Evolutionary conservation across 148 eudicot species (phyloP).

Genomic region (Nepenthes mirabilis): DNA sequence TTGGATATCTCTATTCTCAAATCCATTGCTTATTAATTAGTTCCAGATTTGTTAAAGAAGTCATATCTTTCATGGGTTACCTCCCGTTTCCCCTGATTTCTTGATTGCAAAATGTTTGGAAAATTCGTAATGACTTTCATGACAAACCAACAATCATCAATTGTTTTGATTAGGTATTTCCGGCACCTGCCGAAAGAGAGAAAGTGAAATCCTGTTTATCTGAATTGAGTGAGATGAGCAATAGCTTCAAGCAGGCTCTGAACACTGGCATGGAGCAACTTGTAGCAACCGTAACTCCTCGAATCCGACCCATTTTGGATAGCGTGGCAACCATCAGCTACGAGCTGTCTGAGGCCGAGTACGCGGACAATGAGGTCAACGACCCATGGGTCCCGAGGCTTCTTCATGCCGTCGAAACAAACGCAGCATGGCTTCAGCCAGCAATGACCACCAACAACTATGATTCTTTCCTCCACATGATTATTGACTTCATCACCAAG

Average conservation of each 20-base stretch:
- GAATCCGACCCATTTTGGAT: slow-evolving; percentile 75
- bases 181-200: slow-evolving; percentile 75
- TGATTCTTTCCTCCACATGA: slow-evolving; percentile 63
- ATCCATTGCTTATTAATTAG: no score
- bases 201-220: slow-evolving; percentile 75
- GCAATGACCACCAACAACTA: slow-evolving; percentile 83
- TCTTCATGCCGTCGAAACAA: slow-evolving; percentile 76
- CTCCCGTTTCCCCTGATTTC: no score
- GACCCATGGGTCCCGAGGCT: slow-evolving; percentile 96
- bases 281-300: slow-evolving; percentile 57
- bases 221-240: slow-evolving; percentile 61
- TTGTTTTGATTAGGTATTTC: slow-evolving; percentile 38
- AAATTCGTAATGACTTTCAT: no score
- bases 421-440: slow-evolving; percentile 83
- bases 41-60: no score
- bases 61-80: no score
- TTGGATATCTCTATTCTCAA: no score
- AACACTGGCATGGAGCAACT: slow-evolving; percentile 77
- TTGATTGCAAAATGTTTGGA: no score
- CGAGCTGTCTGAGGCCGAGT: slow-evolving; percentile 83
- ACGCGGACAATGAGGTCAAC: slow-evolving; percentile 90
- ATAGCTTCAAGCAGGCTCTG: slow-evolving; percentile 65
- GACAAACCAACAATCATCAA: neutral
- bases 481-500: slow-evolving; percentile 81
- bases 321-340: slow-evolving; percentile 77